phyloP scores from a whole-genome alignment of 192 early-diverging fungal genomes.

The Backusella macrospora region DNA sequence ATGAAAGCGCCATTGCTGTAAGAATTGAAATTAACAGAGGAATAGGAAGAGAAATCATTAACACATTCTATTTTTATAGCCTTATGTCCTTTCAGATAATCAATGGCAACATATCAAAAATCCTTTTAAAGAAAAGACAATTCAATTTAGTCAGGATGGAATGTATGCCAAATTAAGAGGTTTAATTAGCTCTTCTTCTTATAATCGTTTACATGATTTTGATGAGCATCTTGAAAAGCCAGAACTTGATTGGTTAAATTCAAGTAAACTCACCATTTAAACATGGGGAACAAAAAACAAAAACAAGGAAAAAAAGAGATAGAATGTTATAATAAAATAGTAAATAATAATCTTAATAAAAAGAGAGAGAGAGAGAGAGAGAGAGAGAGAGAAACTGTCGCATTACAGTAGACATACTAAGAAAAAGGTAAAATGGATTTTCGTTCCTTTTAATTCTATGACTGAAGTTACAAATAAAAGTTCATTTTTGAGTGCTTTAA shows the following conservation, averaged over 20 bases:
- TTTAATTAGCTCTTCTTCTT: conserved; percentile 42
- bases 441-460: background rate
- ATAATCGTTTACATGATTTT: conserved; percentile 62
- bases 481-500: no score
- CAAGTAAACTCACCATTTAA: conserved; percentile 15
- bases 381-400: background rate
- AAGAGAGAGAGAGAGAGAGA: background rate
- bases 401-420: no score
- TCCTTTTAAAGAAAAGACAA: conserved; percentile 38
- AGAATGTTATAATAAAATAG: no score
- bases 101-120: conserved; percentile 53
- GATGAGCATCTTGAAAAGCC: conserved; percentile 72
- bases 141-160: conserved; percentile 41
- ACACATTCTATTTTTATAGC: conserved; percentile 37
- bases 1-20: conserved; percentile 38
- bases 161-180: conserved; percentile 39
- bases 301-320: background rate
- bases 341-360: background rate
- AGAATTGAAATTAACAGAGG: background rate
- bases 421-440: no score
- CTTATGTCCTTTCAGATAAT: conserved; percentile 52
- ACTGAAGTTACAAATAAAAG: background rate
- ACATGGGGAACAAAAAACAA: no score
- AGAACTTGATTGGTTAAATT: conserved; percentile 61
- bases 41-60: background rate